Conservation (phyloP, 305 asterid species). For the Fraxinus xanthoxyloides region DNA sequence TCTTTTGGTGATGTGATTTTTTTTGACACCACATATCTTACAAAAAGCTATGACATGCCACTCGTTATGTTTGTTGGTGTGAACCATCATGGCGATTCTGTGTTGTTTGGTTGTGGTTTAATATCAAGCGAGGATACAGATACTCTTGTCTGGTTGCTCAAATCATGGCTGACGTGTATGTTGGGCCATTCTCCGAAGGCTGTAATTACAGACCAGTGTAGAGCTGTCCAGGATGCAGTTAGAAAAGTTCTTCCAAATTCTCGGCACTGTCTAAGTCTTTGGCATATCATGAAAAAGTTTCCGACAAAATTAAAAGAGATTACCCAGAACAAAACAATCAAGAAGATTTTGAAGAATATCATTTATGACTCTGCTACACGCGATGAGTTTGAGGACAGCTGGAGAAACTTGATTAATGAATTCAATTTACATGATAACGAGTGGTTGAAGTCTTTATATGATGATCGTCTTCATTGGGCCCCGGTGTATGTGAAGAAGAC, state of each 20-base stretch:
- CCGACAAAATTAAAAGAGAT: not conserved
- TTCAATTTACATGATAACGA: not conserved
- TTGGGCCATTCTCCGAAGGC: constrained; percentile 4
- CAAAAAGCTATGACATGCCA: constrained; percentile 8
- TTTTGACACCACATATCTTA: constrained; percentile 6
- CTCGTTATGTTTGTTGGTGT: not conserved
- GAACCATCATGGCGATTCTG: not conserved
- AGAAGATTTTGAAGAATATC: not conserved
- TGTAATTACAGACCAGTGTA: constrained; percentile 4
- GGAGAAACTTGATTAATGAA: not conserved
- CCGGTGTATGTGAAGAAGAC: not conserved
- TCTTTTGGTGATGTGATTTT: constrained; percentile 1
- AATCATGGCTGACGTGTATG: constrained; percentile 7
- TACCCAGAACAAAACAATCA: not conserved
- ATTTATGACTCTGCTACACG: not conserved
- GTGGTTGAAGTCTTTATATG: constrained; percentile 8
- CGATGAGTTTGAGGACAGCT: not conserved
- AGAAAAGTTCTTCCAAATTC: not conserved
- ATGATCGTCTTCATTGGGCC: not conserved
- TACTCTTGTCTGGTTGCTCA: not conserved
- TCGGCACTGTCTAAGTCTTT: constrained; percentile 2
- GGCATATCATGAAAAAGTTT: constrained; percentile 2
- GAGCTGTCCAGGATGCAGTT: not conserved
- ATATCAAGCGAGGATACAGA: not conserved
- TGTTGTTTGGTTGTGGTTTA: constrained; percentile 5